Percentiles rank a stretch among this genome's conserved stretches.
Conservation (phyloP, 805 yeast species). For the Millerozyma miso region DNA sequence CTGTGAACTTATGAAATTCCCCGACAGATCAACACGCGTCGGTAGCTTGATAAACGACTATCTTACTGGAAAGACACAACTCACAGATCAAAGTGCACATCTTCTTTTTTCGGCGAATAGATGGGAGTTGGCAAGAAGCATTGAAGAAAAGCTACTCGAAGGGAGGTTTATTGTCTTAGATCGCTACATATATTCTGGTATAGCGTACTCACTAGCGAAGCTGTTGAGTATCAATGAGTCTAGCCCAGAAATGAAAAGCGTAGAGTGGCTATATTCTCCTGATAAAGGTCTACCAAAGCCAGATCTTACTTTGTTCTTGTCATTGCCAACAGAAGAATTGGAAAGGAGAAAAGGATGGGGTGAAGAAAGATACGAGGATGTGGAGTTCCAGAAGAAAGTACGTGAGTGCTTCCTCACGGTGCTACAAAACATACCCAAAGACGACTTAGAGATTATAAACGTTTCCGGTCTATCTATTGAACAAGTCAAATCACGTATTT, state of each 20-base stretch:
- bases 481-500: slow-evolving; percentile 47
- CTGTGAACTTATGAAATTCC: slow-evolving; percentile 64
- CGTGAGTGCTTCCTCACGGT: slow-evolving; percentile 52
- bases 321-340: slow-evolving; percentile 45
- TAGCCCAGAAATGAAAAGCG: slow-evolving; percentile 29
- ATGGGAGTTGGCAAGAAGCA: slow-evolving; percentile 70
- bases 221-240: slow-evolving; percentile 27
- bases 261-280: slow-evolving; percentile 76
- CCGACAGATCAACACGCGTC: slow-evolving; percentile 78
- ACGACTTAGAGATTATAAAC: slow-evolving; percentile 40
- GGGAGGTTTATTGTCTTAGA: slow-evolving; percentile 73
- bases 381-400: slow-evolving; percentile 71
- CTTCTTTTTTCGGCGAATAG: slow-evolving; percentile 87
- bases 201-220: slow-evolving; percentile 89
- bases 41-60: slow-evolving; percentile 78
- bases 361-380: slow-evolving; percentile 83
- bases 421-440: slow-evolving; percentile 17
- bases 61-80: slow-evolving; percentile 44
- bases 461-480: slow-evolving; percentile 60
- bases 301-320: slow-evolving; percentile 75
- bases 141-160: slow-evolving; percentile 38
- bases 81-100: slow-evolving; percentile 81
- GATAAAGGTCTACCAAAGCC: slow-evolving; percentile 86
- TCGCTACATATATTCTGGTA: slow-evolving; percentile 88
- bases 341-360: slow-evolving; percentile 77